Evolutionary conservation across 2,329 filamentous ascomycete species (phyloP), one percentile per base, ranked within the genome.

Genomic region (Coleophoma cylindrospora): DNA sequence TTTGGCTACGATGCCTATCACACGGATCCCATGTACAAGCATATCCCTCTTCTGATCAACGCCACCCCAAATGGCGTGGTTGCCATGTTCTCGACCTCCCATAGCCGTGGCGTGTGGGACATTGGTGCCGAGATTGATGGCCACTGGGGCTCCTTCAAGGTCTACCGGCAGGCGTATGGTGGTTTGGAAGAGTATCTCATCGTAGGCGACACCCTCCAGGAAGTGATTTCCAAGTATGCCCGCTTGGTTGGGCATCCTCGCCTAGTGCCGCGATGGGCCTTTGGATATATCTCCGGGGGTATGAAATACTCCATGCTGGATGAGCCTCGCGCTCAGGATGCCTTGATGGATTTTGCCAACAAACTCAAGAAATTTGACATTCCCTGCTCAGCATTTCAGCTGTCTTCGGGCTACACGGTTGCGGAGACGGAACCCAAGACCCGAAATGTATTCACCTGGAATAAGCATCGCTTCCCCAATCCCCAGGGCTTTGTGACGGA

Each of bases 71-170:
- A 76, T 3, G 85, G 84, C 0, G 85, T 80, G 46, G 75, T 89
- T 0, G 86, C 76, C 0, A 75, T 84, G 15, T 87, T 89, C 64
- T 88, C 85, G 0, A 84, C 83, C 0, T 80, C 78, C 2, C 82
- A 89, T 60, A 73, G 76, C 0, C 70, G 85, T 47, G 84, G 83
- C 0, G 76, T 75, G 14, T 89, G 83, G 70, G 79, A 78, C 9
- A 73, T 89, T 8, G 86, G 86, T 2, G 80, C 81, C 1, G 86
- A 89, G 64, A 84, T 89, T 66, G 86, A 90, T 60, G 85, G 86
- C 27, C 77, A 89, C 68, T 89, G 85, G 84, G 86, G 86, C 0
- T 79, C 78, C 50, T 89, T 82, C 75, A 89, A 89, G 64, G 83
- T 87, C 17, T 87, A 87, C 59, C 77, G 85, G 8, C 86, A 89